Conservation (phyloP, 495 filamentous ascomycete species). For the Aspergillus saccharolyticus region DNA sequence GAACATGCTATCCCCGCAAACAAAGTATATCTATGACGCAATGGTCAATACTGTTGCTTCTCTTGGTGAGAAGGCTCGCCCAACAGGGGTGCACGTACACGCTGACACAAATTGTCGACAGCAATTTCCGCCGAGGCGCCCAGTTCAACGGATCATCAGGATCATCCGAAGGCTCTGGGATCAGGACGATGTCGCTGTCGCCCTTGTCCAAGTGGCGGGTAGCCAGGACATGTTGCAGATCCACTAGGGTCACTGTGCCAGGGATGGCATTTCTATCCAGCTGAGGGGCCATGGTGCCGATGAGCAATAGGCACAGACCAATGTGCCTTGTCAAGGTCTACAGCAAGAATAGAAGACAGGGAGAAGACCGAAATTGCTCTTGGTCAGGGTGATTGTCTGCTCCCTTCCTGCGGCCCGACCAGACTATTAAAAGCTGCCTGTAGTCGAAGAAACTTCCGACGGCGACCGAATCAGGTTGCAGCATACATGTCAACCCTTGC, state of each 20-base stretch:
- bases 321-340: not conserved
- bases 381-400: not conserved
- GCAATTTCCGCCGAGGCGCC: constrained; percentile 49
- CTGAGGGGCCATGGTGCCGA: constrained; percentile 24
- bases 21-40: constrained; percentile 47
- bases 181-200: constrained; percentile 51
- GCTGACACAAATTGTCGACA: constrained; percentile 47
- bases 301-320: not conserved
- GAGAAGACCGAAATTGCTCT: not conserved
- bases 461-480: not conserved
- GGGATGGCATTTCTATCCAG: constrained; percentile 44
- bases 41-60: not conserved
- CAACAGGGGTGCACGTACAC: constrained; percentile 21
- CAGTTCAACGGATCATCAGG: constrained; percentile 61
- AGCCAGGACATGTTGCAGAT: constrained; percentile 45
- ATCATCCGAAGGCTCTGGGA: constrained; percentile 53
- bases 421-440: not conserved
- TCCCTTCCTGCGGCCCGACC: not conserved
- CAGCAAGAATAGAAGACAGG: not conserved
- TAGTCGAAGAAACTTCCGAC: not conserved
- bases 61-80: not conserved
- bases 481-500: not conserved
- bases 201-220: constrained; percentile 36
- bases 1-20: constrained; percentile 56
- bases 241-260: constrained; percentile 51